Base-by-base conservation (phyloP, 257 asterid genomes). In the Rauvolfia tetraphylla region DNA sequence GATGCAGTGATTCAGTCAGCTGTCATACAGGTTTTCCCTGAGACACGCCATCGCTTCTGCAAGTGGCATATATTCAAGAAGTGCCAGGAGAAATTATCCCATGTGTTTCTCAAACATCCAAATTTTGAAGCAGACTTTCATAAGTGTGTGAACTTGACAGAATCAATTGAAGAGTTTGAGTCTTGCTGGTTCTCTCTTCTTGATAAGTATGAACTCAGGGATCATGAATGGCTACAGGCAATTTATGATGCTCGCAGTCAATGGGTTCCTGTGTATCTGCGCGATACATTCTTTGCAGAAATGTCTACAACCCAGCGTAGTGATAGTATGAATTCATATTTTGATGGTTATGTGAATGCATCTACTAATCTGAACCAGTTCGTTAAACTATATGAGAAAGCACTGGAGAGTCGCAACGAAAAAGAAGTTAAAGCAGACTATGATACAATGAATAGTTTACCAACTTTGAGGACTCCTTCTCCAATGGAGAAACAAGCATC, bases 401-500 rank as follows among this genome's bases (percentile, higher is more conserved):
- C 98, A 4, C 77, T 91, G 49, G 99, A 95, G 90, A 95, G 99
- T 75, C 99, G 99, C 56, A 88, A 89, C 44, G 98, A 95, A 88
- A 95, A 93, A 82, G 99, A 95, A 87, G 92, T 95, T 74, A 95
- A 89, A 84, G 98, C 99, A 54, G 99, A 95, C 81, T 93, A 90
- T 54, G 99, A 95, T 59, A 88, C 96, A 1, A 87, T 93, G 92
- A 91, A 91, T 75, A 79, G 92, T 29, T 65, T 86, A 51, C 89
- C 96, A 15, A 83, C 78, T 81, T 83, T 95, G 83, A 93, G 80
- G 81, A 95, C 99, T 75, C 98, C 99, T 63, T 95, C 99, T 66
- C 99, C 99, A 15, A 95, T 90, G 98, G 99, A 95, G 91, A 95
- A 91, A 86, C 99, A 95, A 78, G 99, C 94, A 70, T 93, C 99